phyloP scores from a whole-genome alignment of 495 filamentous ascomycete species.

The Aspergillus bertholletiae region DNA sequence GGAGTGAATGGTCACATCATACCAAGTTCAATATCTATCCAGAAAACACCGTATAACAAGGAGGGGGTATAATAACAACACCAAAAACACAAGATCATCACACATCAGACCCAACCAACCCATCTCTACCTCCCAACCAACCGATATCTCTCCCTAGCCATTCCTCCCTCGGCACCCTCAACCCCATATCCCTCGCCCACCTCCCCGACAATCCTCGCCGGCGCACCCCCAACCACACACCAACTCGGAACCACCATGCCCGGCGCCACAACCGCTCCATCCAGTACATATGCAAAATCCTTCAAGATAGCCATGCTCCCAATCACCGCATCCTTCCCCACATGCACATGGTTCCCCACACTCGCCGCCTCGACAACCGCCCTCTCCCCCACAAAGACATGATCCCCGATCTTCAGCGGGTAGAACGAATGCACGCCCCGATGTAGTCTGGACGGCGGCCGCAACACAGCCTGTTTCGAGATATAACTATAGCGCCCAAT shows the following conservation, averaged over 20 bases:
- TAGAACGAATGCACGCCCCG: constrained; percentile 59
- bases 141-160: constrained; percentile 47
- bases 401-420: constrained; percentile 86
- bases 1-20: too few relatives aligned
- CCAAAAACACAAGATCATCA: constrained; percentile 11
- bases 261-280: constrained; percentile 74
- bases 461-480: constrained; percentile 64
- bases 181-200: constrained; percentile 75
- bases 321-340: constrained; percentile 69
- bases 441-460: constrained; percentile 72
- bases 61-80: constrained; percentile 17
- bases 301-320: constrained; percentile 87
- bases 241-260: constrained; percentile 91
- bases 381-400: constrained; percentile 78
- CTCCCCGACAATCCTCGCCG: constrained; percentile 80
- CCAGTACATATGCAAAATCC: constrained; percentile 80
- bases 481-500: constrained; percentile 89
- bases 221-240: constrained; percentile 77
- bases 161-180: constrained; percentile 43
- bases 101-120: not conserved
- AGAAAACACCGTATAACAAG: constrained; percentile 4
- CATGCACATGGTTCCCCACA: constrained; percentile 77
- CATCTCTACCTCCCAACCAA: constrained; percentile 31
- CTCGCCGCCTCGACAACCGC: constrained; percentile 74
- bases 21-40: too few relatives aligned